Evolutionary conservation across 2,329 filamentous ascomycete genomes (phyloP), one percentile per base, ranked within the genome.

Genomic region (Microdochium trichocladiopsis): DNA sequence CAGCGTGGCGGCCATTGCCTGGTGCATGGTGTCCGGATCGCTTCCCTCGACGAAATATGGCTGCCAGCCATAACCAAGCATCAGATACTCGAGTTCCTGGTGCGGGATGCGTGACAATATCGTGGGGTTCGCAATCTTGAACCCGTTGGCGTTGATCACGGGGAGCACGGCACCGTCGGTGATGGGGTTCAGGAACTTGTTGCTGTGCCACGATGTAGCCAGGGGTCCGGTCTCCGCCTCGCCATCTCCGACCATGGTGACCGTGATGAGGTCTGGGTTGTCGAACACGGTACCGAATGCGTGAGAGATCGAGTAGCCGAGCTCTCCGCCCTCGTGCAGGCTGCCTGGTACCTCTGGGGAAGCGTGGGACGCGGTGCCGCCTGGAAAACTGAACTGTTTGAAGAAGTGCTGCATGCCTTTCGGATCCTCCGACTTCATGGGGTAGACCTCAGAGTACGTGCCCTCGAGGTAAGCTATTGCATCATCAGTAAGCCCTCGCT

Each of bases 101-200:
- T 90, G 86, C 45, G 81, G 80, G 62, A 92, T 86, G 58, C 88
- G 82, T 14, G 87, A 83, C n/a, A 91, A 78, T 0, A 92, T 64
- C 4, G 84, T 91, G 8, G 86, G 86, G 67, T 90, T 89, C 73
- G 89, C 88, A 73, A 91, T 91, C 75, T 92, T 92, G 77, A 91
- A 92, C 48, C 88, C 88, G 60, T 92, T 92, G 31, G 92, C 75
- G 66, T 92, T 87, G 11, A 92, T 76, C 5, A 92, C 83, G 0
- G 88, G 88, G 1, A 92, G 75, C 8, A 92, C 88, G 36, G 87
- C 88, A 28, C 88, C 88, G 61, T 91, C 87, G 0, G 80, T 85
- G 59, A 88, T 86, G 4, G 88, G 88, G 63, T 91, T 90, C 57
- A 92, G 76, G 69, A 90, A 91, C 66, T 92, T 92, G 63, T 80